Conservation (phyloP, 208 protist species). For the Leptomonas pyrrhocoris region DNA sequence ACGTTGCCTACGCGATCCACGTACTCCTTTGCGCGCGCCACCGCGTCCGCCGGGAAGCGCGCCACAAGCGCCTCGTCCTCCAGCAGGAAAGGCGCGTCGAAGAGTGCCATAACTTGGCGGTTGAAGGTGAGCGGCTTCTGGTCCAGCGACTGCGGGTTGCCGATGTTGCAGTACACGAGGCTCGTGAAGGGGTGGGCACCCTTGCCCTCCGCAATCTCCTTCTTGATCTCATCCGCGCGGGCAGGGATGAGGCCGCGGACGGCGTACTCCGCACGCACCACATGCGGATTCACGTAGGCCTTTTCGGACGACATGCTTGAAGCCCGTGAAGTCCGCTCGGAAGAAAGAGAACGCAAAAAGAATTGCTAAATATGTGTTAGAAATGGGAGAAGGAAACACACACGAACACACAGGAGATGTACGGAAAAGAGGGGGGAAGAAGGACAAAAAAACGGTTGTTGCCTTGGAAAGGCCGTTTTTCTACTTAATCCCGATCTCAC, state of each 20-base stretch:
- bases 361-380: no score
- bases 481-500: no score
- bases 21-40: conserved; percentile 86
- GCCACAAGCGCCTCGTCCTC: conserved; percentile 45
- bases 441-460: no score
- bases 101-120: conserved; percentile 91
- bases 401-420: no score
- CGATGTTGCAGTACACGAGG: conserved; percentile 99
- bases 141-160: conserved; percentile 97
- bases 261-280: conserved; percentile 85
- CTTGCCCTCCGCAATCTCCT: conserved; percentile 52
- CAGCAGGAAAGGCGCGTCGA: conserved; percentile 78
- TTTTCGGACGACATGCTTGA: background rate
- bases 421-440: no score
- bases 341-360: background rate
- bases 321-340: no score
- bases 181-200: conserved; percentile 66
- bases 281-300: conserved; percentile 60
- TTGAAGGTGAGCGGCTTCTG: conserved; percentile 98
- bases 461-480: no score
- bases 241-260: conserved; percentile 88
- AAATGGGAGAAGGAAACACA: no score
- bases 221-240: conserved; percentile 78
- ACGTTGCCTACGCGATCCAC: conserved; percentile 53
- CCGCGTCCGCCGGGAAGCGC: conserved; percentile 90